Percentiles rank a stretch among this genome's conserved stretches.
Conservation (phyloP, 176 grass and related monocot species). For the Ananas comosus region DNA sequence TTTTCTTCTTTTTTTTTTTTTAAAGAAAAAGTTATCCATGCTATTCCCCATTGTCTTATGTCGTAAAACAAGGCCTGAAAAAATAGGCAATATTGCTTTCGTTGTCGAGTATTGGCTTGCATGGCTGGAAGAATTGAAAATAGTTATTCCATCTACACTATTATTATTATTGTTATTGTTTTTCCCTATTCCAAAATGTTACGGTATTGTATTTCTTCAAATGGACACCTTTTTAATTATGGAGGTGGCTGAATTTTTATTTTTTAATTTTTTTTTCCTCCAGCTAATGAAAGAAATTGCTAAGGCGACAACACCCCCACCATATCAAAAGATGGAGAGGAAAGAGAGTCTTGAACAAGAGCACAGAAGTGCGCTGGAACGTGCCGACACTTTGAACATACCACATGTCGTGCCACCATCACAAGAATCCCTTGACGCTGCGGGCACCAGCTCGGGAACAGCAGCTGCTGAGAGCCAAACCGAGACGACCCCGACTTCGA, state of each 20-base stretch:
- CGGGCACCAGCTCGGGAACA: background rate
- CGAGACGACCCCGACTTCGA: slow-evolving; percentile 21
- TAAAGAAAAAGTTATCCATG: too few relatives aligned
- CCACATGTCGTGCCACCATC: slow-evolving; percentile 44
- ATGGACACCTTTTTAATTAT: slow-evolving; percentile 1
- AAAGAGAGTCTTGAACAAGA: slow-evolving; percentile 62
- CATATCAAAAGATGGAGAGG: slow-evolving; percentile 60
- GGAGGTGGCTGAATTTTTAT: background rate
- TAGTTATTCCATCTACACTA: too few relatives aligned
- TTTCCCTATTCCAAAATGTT: background rate
- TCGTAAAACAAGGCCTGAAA: too few relatives aligned
- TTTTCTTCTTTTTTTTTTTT: too few relatives aligned
- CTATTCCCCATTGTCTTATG: too few relatives aligned
- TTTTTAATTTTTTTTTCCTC: background rate
- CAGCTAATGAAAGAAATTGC: slow-evolving; percentile 54
- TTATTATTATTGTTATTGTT: too few relatives aligned
- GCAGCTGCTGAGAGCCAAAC: slow-evolving; percentile 9
- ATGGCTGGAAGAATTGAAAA: too few relatives aligned
- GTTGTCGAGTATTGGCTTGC: too few relatives aligned
- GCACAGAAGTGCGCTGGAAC: slow-evolving; percentile 66
- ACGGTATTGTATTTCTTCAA: background rate
- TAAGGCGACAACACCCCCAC: slow-evolving; percentile 30
- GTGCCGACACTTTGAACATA: slow-evolving; percentile 54
- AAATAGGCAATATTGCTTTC: too few relatives aligned
- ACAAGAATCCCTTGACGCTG: slow-evolving; percentile 24